Evolutionary conservation across 2,329 filamentous ascomycete species (phyloP).

Genomic region (Talaromyces albobiverticillius): DNA sequence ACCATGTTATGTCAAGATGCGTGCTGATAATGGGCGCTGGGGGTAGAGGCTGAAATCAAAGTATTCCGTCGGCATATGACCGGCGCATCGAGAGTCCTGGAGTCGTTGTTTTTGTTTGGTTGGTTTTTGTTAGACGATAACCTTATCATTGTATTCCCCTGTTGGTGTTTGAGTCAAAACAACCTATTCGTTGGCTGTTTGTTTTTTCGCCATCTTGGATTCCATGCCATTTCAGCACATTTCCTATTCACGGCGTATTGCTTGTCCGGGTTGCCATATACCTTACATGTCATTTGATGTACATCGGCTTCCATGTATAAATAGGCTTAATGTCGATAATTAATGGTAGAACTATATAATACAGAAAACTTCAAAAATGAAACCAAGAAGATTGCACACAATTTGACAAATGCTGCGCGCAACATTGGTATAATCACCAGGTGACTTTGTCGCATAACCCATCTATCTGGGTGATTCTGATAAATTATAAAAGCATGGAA

Average conservation of each 20-base stretch:
- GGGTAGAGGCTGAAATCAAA: neutral
- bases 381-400: too few relatives aligned
- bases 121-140: neutral
- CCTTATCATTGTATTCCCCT: neutral
- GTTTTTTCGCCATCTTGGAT: too few relatives aligned
- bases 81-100: neutral
- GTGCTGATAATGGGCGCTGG: neutral
- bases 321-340: neutral
- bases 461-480: too few relatives aligned
- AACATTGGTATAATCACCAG: too few relatives aligned
- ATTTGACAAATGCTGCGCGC: too few relatives aligned
- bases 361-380: too few relatives aligned
- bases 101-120: neutral
- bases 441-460: too few relatives aligned
- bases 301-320: neutral
- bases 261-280: neutral
- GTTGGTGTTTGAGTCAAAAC: neutral
- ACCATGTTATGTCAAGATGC: neutral
- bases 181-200: neutral
- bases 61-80: neutral
- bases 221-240: neutral
- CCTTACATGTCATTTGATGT: neutral
- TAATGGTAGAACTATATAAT: neutral
- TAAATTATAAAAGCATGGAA: too few relatives aligned
- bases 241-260: neutral